Percentiles rank a stretch among this genome's conserved stretches.
Evolutionary conservation across 331 rosid species (phyloP).

Genomic region (Ulmus americana): DNA sequence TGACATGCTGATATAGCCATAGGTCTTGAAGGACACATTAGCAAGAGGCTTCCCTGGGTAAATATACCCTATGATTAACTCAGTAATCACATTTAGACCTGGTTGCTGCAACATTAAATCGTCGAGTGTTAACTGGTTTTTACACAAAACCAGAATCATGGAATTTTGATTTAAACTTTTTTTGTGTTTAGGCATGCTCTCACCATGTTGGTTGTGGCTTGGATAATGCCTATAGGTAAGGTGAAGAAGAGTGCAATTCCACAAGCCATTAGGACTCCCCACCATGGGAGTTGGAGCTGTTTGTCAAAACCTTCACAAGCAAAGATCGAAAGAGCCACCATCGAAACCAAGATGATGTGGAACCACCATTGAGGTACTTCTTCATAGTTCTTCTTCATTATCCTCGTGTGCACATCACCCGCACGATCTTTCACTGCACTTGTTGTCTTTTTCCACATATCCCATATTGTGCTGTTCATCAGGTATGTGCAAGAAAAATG

Average conservation of each 20-base stretch:
- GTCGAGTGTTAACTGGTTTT: neutral
- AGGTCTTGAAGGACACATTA: constrained; percentile 48
- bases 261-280: constrained; percentile 41
- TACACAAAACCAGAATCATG: neutral
- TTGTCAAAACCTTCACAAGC: constrained; percentile 42
- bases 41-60: constrained; percentile 49
- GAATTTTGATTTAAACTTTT: neutral
- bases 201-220: constrained; percentile 50
- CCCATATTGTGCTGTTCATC: constrained; percentile 38
- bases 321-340: constrained; percentile 29
- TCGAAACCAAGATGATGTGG: constrained; percentile 15
- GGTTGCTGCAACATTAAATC: constrained; percentile 29
- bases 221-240: constrained; percentile 41
- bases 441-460: constrained; percentile 34
- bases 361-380: constrained; percentile 52
- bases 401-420: constrained; percentile 39
- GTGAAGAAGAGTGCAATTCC: constrained; percentile 38
- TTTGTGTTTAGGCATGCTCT: neutral
- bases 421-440: constrained; percentile 7
- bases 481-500: neutral
- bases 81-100: constrained; percentile 44
- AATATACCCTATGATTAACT: constrained; percentile 42
- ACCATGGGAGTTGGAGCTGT: constrained; percentile 48
- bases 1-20: constrained; percentile 44
- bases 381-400: constrained; percentile 43